Evolutionary conservation across 768 basidiomycete species (phyloP), one percentile per base, ranked within the genome.

Genomic region (Suillus subluteus): DNA sequence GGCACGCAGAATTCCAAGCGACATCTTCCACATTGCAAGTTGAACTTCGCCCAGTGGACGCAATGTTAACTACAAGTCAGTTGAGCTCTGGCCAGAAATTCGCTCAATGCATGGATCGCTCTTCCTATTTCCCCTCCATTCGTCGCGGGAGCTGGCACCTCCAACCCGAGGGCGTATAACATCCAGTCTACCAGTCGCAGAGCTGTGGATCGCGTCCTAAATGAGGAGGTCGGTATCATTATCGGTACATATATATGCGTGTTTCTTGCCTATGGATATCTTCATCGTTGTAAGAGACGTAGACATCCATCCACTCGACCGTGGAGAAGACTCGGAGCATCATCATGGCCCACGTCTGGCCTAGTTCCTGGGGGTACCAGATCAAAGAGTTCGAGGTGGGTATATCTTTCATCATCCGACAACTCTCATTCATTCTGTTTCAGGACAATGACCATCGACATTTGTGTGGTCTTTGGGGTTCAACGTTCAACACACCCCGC

Each of bases 341-440:
- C 3, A 58, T 93, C 38, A 83, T 93, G 82, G 86, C 92, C 92
- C 91, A 93, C 70, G 91, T 91, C 4, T 93, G 91, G 91, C 91
- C 91, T 0, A 83, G 87, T 68, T 85, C 84, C 23, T 93, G 91
- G 91, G 82, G 87, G 23, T 83, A 83, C 40, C 91, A 93, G 73
- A 91, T 93, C 21, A 77, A 86, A 62, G 84, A 86, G 67, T 88
- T 92, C 74, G 75, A 88, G 79, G 91, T 84, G 68, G 37, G 72
- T 67, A 21, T 4, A 11, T 2, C 26, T 9, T 46, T 18, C 18
- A 6, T 30, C 23, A n/a, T 23, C 41, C 12, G n/a, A 40, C 7
- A 18, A 13, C 15, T 13, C 0, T 16, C 18, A 41, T 56, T 50
- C 54, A 58, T 32, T 54, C 30, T 32, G 18, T 56, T 58, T 40